Conservation (phyloP, 164 flowering plant genomes). For the Vitis rotundifolia region DNA sequence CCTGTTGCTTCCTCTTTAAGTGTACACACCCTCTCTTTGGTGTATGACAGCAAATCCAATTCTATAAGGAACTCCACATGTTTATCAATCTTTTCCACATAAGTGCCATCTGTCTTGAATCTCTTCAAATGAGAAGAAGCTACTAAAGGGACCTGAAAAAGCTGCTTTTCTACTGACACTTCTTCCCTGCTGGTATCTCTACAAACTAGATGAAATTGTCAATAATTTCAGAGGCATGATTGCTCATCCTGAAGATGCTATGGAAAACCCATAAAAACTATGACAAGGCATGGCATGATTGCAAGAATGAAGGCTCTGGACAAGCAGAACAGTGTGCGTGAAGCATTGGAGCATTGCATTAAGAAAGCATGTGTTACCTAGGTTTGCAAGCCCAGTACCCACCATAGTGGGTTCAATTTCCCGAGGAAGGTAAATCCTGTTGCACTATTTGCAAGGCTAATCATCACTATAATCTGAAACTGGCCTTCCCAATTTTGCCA, state of each 20-base stretch:
- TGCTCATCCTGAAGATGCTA: constrained; percentile 35
- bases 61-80: constrained; percentile 67
- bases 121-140: constrained; percentile 85
- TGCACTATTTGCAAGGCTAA: too few relatives aligned
- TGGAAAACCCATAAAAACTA: constrained; percentile 36
- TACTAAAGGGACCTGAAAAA: constrained; percentile 58
- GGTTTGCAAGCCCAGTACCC: constrained; percentile 76
- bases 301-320: constrained; percentile 44
- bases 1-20: too few relatives aligned
- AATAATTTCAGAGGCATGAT: constrained; percentile 49
- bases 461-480: too few relatives aligned
- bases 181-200: constrained; percentile 71
- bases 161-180: constrained; percentile 73
- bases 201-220: constrained; percentile 41
- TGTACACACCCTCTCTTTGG: too few relatives aligned
- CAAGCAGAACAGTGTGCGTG: constrained; percentile 72
- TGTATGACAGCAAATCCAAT: constrained; percentile 69
- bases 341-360: constrained; percentile 80
- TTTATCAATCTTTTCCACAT: constrained; percentile 72
- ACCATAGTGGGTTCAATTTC: constrained; percentile 18
- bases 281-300: constrained; percentile 38
- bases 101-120: constrained; percentile 66
- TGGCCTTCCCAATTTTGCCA: too few relatives aligned
- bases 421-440: neutral
- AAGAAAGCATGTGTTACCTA: constrained; percentile 85